These are phyloP conservation scores for Nicotiana attenuata DNA, from an alignment of 257 asterid genomes.

Conservation along the genomic window DNA sequence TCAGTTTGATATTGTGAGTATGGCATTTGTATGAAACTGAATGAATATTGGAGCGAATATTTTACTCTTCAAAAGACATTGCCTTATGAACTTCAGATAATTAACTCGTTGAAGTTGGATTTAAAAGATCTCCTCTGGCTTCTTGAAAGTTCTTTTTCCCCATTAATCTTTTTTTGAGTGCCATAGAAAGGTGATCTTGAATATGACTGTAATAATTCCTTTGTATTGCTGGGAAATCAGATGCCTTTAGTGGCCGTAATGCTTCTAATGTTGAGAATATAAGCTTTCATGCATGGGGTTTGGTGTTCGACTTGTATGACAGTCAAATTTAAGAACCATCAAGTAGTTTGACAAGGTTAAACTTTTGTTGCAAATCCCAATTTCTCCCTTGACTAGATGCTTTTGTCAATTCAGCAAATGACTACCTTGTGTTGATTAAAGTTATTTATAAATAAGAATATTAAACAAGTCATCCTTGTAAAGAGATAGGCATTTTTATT, in stretches of 20 bases:
- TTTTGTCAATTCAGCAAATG: not conserved
- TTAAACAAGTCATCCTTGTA: not conserved
- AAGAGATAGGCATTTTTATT: not conserved
- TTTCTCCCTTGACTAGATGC: not conserved
- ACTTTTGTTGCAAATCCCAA: not conserved
- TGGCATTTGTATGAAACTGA: slow-evolving; percentile 19
- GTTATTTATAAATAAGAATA: not conserved
- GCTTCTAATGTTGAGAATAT: not conserved
- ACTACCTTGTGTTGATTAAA: not conserved
- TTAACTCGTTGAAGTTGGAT: not conserved
- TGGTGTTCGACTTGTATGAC: slow-evolving; percentile 1
- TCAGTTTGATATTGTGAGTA: slow-evolving; percentile 99
- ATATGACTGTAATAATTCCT: not conserved
- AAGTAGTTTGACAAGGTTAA: not conserved
- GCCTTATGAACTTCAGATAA: not conserved
- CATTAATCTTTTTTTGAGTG: slow-evolving; percentile 1
- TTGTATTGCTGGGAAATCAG: not conserved
- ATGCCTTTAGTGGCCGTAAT: not conserved
- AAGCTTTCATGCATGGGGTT: not conserved
- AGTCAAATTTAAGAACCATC: not conserved
- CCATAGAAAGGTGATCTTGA: not conserved
- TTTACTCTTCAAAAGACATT: not conserved
- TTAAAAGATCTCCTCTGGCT: not conserved
- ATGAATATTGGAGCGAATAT: not conserved
- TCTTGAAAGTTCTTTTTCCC: slow-evolving; percentile 1